Evolutionary conservation across 345 rosid species (phyloP).

Genomic region (Euphorbia lathyris): DNA sequence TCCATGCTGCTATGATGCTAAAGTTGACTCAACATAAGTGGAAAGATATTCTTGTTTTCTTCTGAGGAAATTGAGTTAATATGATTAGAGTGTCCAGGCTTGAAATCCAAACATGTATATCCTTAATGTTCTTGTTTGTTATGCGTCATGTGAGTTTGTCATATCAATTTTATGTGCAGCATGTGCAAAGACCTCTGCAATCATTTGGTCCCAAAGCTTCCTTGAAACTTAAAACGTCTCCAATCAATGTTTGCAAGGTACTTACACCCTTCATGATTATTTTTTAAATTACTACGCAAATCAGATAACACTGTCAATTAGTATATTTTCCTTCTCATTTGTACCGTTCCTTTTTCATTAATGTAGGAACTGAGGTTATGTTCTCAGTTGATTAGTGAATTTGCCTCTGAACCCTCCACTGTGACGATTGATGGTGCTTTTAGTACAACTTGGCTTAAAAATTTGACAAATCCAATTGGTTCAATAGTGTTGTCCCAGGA

Average conservation of each 20-base stretch:
- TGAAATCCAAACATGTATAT: background rate
- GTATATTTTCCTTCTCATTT: background rate
- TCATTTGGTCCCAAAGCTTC: slow-evolving; percentile 96
- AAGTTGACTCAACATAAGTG: background rate
- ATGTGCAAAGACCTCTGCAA: slow-evolving; percentile 85
- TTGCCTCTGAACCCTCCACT: slow-evolving; percentile 59
- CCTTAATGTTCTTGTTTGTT: slow-evolving; percentile 1
- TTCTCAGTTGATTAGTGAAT: slow-evolving; percentile 70
- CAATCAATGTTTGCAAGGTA: slow-evolving; percentile 93
- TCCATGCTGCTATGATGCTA: background rate
- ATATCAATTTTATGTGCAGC: slow-evolving; percentile 49
- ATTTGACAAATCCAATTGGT: slow-evolving; percentile 58
- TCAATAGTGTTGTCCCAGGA: slow-evolving; percentile 51
- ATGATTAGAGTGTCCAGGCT: background rate
- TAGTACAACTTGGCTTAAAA: slow-evolving; percentile 80
- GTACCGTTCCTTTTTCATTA: slow-evolving; percentile 16
- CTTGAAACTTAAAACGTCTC: slow-evolving; percentile 73
- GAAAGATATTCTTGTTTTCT: background rate
- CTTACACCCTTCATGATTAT: slow-evolving; percentile 15
- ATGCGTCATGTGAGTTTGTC: slow-evolving; percentile 14
- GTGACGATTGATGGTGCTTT: slow-evolving; percentile 69
- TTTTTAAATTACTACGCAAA: background rate
- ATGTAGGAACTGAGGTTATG: slow-evolving; percentile 76
- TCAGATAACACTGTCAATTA: background rate
- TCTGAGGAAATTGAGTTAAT: slow-evolving; percentile 5